Evolutionary conservation across 306 rosid species (phyloP).

Genomic region (Castanospermum australe): DNA sequence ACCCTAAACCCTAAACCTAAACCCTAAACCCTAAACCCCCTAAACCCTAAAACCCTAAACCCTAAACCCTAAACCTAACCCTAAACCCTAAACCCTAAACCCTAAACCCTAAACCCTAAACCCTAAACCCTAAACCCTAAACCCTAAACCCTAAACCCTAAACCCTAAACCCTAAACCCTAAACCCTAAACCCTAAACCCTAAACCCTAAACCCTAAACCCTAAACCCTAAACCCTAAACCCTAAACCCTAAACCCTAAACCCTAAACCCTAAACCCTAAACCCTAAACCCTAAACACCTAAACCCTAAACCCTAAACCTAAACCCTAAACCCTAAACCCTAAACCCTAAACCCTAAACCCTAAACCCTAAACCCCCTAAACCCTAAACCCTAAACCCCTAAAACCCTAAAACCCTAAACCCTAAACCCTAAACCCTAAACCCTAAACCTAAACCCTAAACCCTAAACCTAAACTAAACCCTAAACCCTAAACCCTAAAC

Average conservation of each 20-base stretch:
- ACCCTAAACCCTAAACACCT: not conserved
- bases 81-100: slow-evolving; percentile 28
- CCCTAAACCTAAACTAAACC: not conserved
- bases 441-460: slow-evolving; percentile 7
- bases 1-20: not conserved
- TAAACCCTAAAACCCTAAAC: not conserved
- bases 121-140: slow-evolving; percentile 21
- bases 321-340: slow-evolving; percentile 18
- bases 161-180: slow-evolving; percentile 12
- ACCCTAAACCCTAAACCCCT: not conserved
- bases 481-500: slow-evolving; percentile 13
- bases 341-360: slow-evolving; percentile 9
- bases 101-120: slow-evolving; percentile 23
- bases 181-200: slow-evolving; percentile 6
- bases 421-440: slow-evolving; percentile 2
- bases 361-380: not conserved
- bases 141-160: slow-evolving; percentile 11
- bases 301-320: not conserved
- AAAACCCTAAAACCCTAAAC: not conserved
- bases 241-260: slow-evolving; percentile 7
- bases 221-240: slow-evolving; percentile 11
- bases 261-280: not conserved
- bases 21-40: not conserved
- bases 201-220: slow-evolving; percentile 6
- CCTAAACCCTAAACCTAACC: not conserved